phyloP scores from a whole-genome alignment of 2,329 filamentous ascomycete genomes.

The Epichloe baconii region DNA sequence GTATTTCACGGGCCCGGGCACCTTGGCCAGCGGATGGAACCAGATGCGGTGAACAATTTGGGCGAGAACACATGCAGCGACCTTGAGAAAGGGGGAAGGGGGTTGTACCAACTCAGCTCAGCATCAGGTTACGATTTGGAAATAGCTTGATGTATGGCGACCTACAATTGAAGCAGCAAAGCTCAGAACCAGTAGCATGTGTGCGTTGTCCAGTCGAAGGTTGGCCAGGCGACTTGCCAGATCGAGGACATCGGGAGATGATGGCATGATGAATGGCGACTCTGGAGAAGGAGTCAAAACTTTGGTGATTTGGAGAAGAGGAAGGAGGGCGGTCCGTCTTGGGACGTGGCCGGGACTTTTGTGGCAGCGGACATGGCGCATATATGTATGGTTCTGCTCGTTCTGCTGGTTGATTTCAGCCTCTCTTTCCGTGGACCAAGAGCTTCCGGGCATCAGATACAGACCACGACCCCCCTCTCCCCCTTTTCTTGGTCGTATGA shows the following conservation, averaged over 20 bases:
- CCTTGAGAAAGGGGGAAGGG: not conserved
- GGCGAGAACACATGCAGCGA: slow-evolving; percentile 3
- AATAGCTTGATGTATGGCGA: not conserved
- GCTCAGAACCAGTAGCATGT: not conserved
- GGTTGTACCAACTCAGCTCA: not conserved
- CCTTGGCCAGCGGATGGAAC: slow-evolving; percentile 18
- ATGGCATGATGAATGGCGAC: not conserved
- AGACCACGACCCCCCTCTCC: no score
- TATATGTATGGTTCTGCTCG: no score
- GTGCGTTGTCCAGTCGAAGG: not conserved
- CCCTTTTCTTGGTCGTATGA: no score
- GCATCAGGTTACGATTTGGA: not conserved
- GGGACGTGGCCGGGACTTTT: no score
- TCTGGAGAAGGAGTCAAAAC: no score
- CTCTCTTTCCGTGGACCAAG: no score
- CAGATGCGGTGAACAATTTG: slow-evolving; percentile 12
- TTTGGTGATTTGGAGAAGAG: no score
- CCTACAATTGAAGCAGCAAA: not conserved
- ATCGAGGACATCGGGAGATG: not conserved
- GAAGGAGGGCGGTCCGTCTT: no score
- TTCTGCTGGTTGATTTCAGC: no score
- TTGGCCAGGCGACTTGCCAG: not conserved
- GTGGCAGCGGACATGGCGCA: no score
- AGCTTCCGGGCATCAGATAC: no score
- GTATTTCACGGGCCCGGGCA: slow-evolving; percentile 15